Evolutionary conservation across 495 filamentous ascomycete genomes (phyloP), one percentile per base, ranked within the genome.

Genomic region (Xylaria grammica): DNA sequence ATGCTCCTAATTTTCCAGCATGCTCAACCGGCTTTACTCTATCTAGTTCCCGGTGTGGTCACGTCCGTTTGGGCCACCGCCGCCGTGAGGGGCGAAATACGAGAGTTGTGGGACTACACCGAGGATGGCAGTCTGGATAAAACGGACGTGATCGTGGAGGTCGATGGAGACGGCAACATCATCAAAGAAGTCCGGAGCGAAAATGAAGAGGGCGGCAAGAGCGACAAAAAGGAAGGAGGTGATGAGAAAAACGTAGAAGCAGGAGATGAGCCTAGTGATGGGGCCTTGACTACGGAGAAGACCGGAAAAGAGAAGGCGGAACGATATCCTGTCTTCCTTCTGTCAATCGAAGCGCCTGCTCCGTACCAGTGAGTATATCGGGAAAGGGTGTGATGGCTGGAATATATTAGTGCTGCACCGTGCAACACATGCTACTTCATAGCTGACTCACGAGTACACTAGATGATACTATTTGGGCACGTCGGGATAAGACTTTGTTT

Each of bases 11-110:
- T 90, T 22, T 94, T 83, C 61, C 82, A 88, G 36, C 92, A 95
- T 65, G 91, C 90, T 10, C 95, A 99, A 67, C 95, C 95, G 0
- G 95, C 95, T 11, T 82, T 99, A 44, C 79, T 99, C 8, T 99
- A 99, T 70, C 86, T 99, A 15, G 96, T 98, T 2, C 95, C 95
- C 0, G 87, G 91, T 1, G 93, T 97, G 3, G 73, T 97, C 11
- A 79, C 81, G 11, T 82, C 87, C 1, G 68, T 96, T 10, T 97
- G 92, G 92, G 76, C 86, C n/a, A 94, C 90, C n/a, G 95, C 89
- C 5, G 63, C 88, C 1, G 63, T 84, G 11, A 85, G 87, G 42
- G 88, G 91, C 3, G 93, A 97, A 67, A 30, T 91, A 11, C 77
- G 72, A 27, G 73, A 86, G 27, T 90, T 98, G 88, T 96, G 89